Evolutionary conservation across 2,329 filamentous ascomycete genomes (phyloP).

Genomic region (Torrubiella hemipterigena): DNA sequence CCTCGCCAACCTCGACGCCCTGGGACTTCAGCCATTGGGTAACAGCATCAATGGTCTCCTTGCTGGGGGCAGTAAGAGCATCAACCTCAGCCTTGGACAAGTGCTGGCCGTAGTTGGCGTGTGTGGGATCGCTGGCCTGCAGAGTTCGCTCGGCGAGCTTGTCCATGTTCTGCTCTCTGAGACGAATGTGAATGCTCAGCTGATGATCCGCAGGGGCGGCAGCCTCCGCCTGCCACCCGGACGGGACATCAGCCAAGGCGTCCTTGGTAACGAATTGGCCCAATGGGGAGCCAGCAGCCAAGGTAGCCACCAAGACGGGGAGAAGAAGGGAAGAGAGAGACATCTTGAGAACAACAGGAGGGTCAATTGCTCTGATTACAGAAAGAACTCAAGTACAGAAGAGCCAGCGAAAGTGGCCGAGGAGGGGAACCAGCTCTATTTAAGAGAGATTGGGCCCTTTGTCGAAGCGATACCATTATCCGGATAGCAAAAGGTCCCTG

Average conservation of each 20-base stretch:
- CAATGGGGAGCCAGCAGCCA: slow-evolving; percentile 5
- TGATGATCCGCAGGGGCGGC: slow-evolving; percentile 2
- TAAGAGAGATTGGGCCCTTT: too few species aligned
- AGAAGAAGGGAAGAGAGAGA: slow-evolving; percentile 5
- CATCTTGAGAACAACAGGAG: too few species aligned
- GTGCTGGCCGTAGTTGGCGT: slow-evolving; percentile 7
- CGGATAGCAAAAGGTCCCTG: too few species aligned
- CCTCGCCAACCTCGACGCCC: slow-evolving; percentile 4
- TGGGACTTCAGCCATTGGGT: slow-evolving; percentile 6
- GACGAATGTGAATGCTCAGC: slow-evolving; percentile 6
- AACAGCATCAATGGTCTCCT: slow-evolving; percentile 5
- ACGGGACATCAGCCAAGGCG: slow-evolving; percentile 2
- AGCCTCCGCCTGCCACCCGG: slow-evolving; percentile 4
- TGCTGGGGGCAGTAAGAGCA: slow-evolving; percentile 5
- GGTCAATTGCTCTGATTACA: too few species aligned
- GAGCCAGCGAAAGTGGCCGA: too few species aligned
- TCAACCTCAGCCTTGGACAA: slow-evolving; percentile 8
- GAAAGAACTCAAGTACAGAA: too few species aligned
- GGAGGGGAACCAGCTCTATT: too few species aligned
- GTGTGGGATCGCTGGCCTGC: slow-evolving; percentile 5
- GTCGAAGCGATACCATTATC: too few species aligned
- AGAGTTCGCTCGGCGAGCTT: slow-evolving; percentile 6
- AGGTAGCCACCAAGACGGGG: slow-evolving; percentile 5
- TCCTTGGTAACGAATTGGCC: slow-evolving; percentile 5
- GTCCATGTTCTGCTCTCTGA: slow-evolving; percentile 6